Evolutionary conservation across 179 eudicot species (phyloP).

Genomic region (Pouteria campechiana): DNA sequence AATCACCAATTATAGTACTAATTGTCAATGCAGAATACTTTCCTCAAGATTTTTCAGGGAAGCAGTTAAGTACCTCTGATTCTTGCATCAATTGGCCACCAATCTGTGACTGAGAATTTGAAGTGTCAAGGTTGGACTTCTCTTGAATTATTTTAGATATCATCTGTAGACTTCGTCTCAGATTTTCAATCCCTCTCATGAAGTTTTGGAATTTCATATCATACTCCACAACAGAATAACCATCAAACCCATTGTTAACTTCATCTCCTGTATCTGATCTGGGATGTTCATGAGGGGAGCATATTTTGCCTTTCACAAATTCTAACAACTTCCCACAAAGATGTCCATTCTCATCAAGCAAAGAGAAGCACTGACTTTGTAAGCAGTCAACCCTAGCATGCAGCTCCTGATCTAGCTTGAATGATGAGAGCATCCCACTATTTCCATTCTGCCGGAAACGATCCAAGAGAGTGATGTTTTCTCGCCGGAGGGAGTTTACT

Average conservation of each 20-base stretch:
- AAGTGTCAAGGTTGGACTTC: slow-evolving; percentile 20
- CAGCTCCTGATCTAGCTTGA: slow-evolving; percentile 73
- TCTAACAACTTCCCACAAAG: slow-evolving; percentile 58
- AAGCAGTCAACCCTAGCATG: slow-evolving; percentile 38
- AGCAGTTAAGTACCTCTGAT: no score
- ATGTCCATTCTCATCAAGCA: slow-evolving; percentile 44
- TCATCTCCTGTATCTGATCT: slow-evolving; percentile 18
- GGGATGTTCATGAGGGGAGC: slow-evolving; percentile 22
- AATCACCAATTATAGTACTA: no score
- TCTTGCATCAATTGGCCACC: no score
- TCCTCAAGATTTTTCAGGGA: no score
- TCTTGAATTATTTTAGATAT: slow-evolving; percentile 35
- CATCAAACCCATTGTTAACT: slow-evolving; percentile 26
- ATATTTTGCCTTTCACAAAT: slow-evolving; percentile 35
- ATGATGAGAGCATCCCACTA: slow-evolving; percentile 34
- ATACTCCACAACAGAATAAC: slow-evolving; percentile 55
- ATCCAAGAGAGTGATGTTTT: slow-evolving; percentile 61
- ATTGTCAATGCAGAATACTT: no score
- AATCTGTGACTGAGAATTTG: slow-evolving; percentile 16
- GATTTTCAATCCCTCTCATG: slow-evolving; percentile 49
- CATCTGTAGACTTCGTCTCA: slow-evolving; percentile 40
- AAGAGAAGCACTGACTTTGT: slow-evolving; percentile 52
- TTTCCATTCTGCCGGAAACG: slow-evolving; percentile 46
- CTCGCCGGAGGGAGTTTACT: slow-evolving; percentile 60
- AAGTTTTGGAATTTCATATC: slow-evolving; percentile 73